These are phyloP conservation scores for Reticulascus tulasneorum DNA, from an alignment of 2,329 filamentous ascomycete species.

Conservation along the genomic window DNA sequence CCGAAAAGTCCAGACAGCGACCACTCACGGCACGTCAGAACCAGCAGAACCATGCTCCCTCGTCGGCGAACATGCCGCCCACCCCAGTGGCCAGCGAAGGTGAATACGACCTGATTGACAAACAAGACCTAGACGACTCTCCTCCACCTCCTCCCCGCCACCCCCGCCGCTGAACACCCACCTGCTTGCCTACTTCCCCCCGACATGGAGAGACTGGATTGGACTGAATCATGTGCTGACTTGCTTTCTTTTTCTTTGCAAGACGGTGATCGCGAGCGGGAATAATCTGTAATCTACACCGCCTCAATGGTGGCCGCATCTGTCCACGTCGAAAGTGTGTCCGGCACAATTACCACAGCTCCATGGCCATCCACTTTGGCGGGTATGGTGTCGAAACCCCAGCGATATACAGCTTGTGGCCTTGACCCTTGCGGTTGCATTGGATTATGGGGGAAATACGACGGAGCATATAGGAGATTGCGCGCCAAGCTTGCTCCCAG, in stretches of 20 bases:
- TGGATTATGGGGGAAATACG: too few species aligned
- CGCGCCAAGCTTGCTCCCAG: too few species aligned
- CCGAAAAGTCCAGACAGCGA: conserved; percentile 42
- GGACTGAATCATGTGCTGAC: conserved; percentile 13
- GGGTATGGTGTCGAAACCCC: too few species aligned
- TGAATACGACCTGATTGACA: conserved; percentile 40
- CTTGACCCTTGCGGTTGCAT: too few species aligned
- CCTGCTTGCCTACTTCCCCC: background rate
- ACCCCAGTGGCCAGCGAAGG: conserved; percentile 60
- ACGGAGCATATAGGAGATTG: too few species aligned
- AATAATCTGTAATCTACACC: too few species aligned
- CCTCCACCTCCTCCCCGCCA: conserved; percentile 3
- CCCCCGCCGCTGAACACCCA: conserved; percentile 8
- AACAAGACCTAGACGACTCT: conserved; percentile 17
- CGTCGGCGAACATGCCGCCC: conserved; percentile 54
- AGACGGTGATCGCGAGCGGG: conserved; percentile 36
- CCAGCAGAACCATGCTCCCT: conserved; percentile 46
- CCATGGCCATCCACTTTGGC: too few species aligned
- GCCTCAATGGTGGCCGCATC: too few species aligned
- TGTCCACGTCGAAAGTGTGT: too few species aligned
- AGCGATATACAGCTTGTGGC: too few species aligned
- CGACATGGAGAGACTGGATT: conserved; percentile 1
- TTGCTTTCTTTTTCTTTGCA: conserved; percentile 10
- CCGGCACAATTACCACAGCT: too few species aligned
- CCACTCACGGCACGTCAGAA: conserved; percentile 49